Percentiles rank a stretch among this genome's conserved stretches.
Conservation (phyloP, 1,284 basidiomycete species). For the Ustilago loliicola region DNA sequence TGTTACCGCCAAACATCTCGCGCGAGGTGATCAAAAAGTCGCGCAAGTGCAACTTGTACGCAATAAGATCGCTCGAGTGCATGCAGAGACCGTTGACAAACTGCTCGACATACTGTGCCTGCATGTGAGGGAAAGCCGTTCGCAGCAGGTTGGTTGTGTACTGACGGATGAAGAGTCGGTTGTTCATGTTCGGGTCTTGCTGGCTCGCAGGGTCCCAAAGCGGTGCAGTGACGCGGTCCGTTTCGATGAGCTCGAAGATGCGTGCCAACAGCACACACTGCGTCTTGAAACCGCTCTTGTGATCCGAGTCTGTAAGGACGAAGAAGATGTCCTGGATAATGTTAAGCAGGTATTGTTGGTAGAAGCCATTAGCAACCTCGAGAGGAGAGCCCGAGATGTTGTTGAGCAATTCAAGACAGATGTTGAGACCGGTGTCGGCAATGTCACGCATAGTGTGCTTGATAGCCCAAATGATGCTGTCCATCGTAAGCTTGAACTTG, state of each 20-base stretch:
- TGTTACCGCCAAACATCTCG: constrained; percentile 70
- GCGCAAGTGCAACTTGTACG: constrained; percentile 88
- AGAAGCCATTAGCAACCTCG: constrained; percentile 83
- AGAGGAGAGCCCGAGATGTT: constrained; percentile 90
- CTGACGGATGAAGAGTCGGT: constrained; percentile 85
- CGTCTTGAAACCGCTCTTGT: constrained; percentile 82
- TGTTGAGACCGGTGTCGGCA: constrained; percentile 85
- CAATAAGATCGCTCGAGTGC: constrained; percentile 82
- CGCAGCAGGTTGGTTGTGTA: constrained; percentile 83
- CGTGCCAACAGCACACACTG: constrained; percentile 77
- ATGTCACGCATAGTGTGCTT: constrained; percentile 99
- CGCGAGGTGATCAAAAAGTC: constrained; percentile 76
- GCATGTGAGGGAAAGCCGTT: constrained; percentile 67
- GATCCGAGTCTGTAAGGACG: constrained; percentile 96
- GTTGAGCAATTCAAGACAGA: constrained; percentile 93
- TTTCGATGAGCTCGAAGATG: constrained; percentile 93
- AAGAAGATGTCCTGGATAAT: constrained; percentile 97
- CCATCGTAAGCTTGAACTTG: constrained; percentile 98
- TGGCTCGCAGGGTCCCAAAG: constrained; percentile 83
- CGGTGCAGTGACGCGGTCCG: constrained; percentile 83
- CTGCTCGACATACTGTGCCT: constrained; percentile 70
- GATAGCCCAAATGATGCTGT: constrained; percentile 98
- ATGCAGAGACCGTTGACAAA: constrained; percentile 83
- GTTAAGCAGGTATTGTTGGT: constrained; percentile 91
- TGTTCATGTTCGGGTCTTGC: constrained; percentile 82